These are phyloP conservation scores for Penicillium soppii DNA, from an alignment of 495 filamentous ascomycete genomes.

Conservation along the genomic window DNA sequence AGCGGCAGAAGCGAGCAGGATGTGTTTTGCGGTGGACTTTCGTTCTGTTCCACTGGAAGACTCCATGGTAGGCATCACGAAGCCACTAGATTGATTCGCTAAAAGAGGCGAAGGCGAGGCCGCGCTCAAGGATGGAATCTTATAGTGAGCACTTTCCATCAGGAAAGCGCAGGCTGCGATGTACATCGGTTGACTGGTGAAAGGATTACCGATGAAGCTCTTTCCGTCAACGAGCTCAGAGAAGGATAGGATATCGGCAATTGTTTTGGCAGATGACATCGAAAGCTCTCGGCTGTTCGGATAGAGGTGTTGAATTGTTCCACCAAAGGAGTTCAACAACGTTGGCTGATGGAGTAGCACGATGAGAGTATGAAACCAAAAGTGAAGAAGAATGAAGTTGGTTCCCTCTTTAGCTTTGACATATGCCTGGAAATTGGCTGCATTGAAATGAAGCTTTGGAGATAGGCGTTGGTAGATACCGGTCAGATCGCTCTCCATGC, in stretches of 20 bases:
- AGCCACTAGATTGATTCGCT: constrained; percentile 40
- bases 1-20: constrained; percentile 69
- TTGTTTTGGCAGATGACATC: constrained; percentile 86
- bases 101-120: constrained; percentile 34
- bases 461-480: constrained; percentile 75
- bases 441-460: constrained; percentile 72
- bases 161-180: constrained; percentile 86
- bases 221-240: constrained; percentile 76
- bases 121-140: constrained; percentile 35
- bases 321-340: constrained; percentile 72
- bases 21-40: constrained; percentile 62
- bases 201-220: constrained; percentile 81
- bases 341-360: constrained; percentile 82
- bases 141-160: constrained; percentile 66
- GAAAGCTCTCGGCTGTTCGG: constrained; percentile 76
- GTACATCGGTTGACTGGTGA: constrained; percentile 87
- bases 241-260: constrained; percentile 79
- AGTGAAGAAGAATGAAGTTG: constrained; percentile 83
- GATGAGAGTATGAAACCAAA: constrained; percentile 88
- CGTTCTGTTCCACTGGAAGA: constrained; percentile 34
- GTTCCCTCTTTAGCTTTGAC: constrained; percentile 74
- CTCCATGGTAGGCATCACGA: constrained; percentile 41
- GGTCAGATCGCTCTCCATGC: constrained; percentile 76
- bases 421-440: constrained; percentile 73
- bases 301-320: constrained; percentile 64